phyloP scores from a whole-genome alignment of 1,139 yeast species.

The Meyerozyma carpophila region DNA sequence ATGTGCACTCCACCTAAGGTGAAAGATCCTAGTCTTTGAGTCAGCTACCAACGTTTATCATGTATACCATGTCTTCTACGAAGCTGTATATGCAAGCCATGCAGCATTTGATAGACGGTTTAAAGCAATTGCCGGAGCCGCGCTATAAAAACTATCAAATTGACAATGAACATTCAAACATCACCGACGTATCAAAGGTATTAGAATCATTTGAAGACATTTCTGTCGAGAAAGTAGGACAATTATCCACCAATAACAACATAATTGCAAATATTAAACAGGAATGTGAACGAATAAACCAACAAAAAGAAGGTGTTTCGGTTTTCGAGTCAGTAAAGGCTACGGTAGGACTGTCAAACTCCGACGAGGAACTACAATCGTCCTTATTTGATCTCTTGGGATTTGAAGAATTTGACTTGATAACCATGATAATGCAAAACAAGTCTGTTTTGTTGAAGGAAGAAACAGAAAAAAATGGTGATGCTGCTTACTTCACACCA shows the following conservation, averaged over 20 bases:
- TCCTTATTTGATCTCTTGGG: constrained; percentile 75
- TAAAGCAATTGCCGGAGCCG: constrained; percentile 26
- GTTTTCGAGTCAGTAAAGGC: constrained; percentile 1
- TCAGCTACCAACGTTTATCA: constrained; percentile 5
- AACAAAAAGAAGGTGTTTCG: background rate
- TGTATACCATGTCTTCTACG: constrained; percentile 56
- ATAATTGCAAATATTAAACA: constrained; percentile 16
- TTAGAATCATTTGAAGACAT: constrained; percentile 26
- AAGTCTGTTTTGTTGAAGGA: constrained; percentile 24
- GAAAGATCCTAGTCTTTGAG: background rate
- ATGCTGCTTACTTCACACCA: constrained; percentile 7
- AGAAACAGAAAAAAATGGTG: constrained; percentile 15
- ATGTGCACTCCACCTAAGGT: background rate
- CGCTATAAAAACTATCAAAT: constrained; percentile 25
- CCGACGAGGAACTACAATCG: constrained; percentile 64
- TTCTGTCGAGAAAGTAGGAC: constrained; percentile 27
- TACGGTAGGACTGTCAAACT: constrained; percentile 11
- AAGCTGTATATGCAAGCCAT: constrained; percentile 76
- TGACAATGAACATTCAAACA: constrained; percentile 27
- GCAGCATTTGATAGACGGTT: constrained; percentile 54
- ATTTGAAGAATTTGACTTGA: constrained; percentile 76
- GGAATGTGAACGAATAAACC: constrained; percentile 26
- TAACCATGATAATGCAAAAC: constrained; percentile 58
- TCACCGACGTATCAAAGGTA: constrained; percentile 23
- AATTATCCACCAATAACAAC: constrained; percentile 19